Percentiles rank a stretch among this genome's conserved stretches.
Evolutionary conservation across 257 asterid species (phyloP).

Genomic region (Solanum medicagineum): DNA sequence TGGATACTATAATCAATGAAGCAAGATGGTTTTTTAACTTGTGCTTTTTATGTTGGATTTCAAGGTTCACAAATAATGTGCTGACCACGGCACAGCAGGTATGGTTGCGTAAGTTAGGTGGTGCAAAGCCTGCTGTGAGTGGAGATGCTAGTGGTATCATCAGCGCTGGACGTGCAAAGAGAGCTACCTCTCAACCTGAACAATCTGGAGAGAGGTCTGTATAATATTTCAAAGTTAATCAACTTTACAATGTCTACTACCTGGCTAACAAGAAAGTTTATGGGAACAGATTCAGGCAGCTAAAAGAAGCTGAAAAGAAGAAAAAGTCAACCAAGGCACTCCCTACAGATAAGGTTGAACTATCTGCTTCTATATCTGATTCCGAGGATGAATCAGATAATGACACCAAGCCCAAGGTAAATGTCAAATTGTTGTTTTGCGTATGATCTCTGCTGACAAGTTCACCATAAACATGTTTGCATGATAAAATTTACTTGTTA

Average conservation of each 20-base stretch:
- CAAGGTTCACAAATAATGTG: conserved; percentile 88
- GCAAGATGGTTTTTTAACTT: neutral
- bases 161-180: conserved; percentile 93
- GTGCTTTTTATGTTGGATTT: neutral
- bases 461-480: neutral
- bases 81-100: conserved; percentile 97
- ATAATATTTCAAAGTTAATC: neutral
- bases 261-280: conserved; percentile 12
- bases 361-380: conserved; percentile 35
- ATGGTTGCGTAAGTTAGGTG: conserved; percentile 94
- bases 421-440: neutral
- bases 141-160: conserved; percentile 94
- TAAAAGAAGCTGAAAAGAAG: conserved; percentile 70
- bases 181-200: conserved; percentile 49
- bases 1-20: neutral
- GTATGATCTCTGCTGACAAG: neutral
- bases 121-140: conserved; percentile 74
- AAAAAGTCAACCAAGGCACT: conserved; percentile 36
- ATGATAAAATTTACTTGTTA: neutral
- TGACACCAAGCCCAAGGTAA: conserved; percentile 54
- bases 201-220: conserved; percentile 75
- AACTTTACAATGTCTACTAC: neutral
- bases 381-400: conserved; percentile 40
- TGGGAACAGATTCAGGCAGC: conserved; percentile 57
- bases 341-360: conserved; percentile 33